Evolutionary conservation across 2,329 filamentous ascomycete genomes (phyloP), one percentile per base, ranked within the genome.

Genomic region (Fusarium agapanthi): DNA sequence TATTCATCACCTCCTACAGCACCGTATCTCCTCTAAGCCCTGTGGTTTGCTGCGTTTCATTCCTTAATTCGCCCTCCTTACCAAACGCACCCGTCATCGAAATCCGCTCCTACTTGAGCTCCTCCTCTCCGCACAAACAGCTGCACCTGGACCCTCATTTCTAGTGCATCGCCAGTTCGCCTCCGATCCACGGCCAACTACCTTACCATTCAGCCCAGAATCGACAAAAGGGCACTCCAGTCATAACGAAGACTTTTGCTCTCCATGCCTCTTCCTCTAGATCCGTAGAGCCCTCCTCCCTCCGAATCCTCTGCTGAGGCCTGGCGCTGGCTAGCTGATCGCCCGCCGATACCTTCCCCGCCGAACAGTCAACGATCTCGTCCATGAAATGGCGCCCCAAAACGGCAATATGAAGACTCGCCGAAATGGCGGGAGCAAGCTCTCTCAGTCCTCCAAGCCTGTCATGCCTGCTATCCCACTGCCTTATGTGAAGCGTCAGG

Each of bases 381-480:
- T 55, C 60, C 41, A 74, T 70, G 63, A 66, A 56, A 83, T 83
- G 81, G 79, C 80, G 60, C 81, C 81, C 45, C 61, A 73, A 57
- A 81, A 78, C 74, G 79, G 78, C 72, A 76, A 78, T 48, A 74
- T 72, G 68, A 81, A 79, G 75, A 63, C 76, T 73, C 81, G 81
- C 72, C 78, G 78, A 72, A 71, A 73, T 65, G 76, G 71, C 61
- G 60, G 71, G 53, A 73, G 72, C 74, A 80, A 78, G 76, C 77
- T 79, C 67, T 75, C 74, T 62, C 77, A 79, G 59, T 75, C 72
- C 64, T 68, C 77, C 64, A 82, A 81, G 71, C 77, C 80, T 53
- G 77, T 84, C 44, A 75, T 81, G 63, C 82, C 83, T 65, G 83
- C 79, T 61, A 79, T 84, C 50, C 83, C 83, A 54, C 72, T 84